Evolutionary conservation across 441 rosid genomes (phyloP).

Genomic region (Populus trichocarpa): DNA sequence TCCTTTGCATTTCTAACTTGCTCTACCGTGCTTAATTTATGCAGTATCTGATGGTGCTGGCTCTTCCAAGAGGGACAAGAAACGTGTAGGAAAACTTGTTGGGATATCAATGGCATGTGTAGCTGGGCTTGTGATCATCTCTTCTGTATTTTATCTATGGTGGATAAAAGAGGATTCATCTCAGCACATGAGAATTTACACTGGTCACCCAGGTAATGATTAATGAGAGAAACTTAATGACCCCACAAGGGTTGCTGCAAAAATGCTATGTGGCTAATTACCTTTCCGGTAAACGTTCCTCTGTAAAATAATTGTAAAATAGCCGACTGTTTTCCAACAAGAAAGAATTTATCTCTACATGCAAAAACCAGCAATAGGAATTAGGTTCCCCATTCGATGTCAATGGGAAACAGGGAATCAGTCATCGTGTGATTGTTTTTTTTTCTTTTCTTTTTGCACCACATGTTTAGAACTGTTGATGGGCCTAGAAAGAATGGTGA

Average conservation of each 20-base stretch:
- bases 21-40: background rate
- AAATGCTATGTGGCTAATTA: background rate
- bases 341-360: background rate
- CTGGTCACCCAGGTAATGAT: slow-evolving; percentile 14
- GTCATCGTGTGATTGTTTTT: background rate
- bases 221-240: background rate
- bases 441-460: background rate
- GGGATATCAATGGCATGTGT: slow-evolving; percentile 40
- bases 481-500: background rate
- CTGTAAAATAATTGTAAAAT: background rate
- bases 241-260: background rate
- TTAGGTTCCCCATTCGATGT: background rate
- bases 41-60: slow-evolving; percentile 16
- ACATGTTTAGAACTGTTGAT: background rate
- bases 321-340: background rate
- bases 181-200: slow-evolving; percentile 24
- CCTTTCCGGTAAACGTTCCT: background rate
- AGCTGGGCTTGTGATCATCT: slow-evolving; percentile 29
- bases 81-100: slow-evolving; percentile 25
- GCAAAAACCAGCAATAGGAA: background rate
- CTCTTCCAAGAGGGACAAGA: slow-evolving; percentile 22
- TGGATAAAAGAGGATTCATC: slow-evolving; percentile 28
- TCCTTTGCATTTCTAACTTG: background rate
- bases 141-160: slow-evolving; percentile 25
- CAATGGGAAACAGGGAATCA: background rate